A percentile compares a stretch with the other conserved stretches of the same genome.
Conservation (phyloP, 176 grass and related monocot genomes). For the Dactylis glomerata region DNA sequence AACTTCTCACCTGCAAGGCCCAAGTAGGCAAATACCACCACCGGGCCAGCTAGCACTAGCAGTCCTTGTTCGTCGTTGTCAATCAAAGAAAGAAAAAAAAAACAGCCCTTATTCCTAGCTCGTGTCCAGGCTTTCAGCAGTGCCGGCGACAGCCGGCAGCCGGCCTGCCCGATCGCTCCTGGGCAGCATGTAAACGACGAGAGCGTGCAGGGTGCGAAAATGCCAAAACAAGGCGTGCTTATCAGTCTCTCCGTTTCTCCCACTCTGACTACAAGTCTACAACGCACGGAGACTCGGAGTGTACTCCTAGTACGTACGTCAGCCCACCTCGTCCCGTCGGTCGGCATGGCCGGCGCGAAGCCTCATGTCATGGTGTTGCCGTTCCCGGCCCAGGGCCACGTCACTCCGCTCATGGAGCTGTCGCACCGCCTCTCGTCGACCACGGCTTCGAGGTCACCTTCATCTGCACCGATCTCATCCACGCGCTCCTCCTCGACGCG, state of each 20-base stretch:
- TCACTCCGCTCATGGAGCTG: constrained; percentile 75
- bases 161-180: background rate
- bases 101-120: too few relatives aligned
- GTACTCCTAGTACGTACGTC: too few relatives aligned
- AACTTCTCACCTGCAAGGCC: too few relatives aligned
- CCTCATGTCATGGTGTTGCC: constrained; percentile 56
- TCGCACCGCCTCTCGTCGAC: constrained; percentile 61
- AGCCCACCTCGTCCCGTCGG: too few relatives aligned
- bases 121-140: too few relatives aligned
- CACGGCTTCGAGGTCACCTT: constrained; percentile 71
- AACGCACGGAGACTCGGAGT: background rate
- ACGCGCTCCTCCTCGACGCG: constrained; percentile 18
- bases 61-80: too few relatives aligned
- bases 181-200: background rate
- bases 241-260: background rate
- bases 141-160: background rate
- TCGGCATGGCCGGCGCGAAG: background rate
- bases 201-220: background rate
- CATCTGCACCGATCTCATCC: constrained; percentile 57
- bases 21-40: too few relatives aligned
- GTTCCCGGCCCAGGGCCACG: constrained; percentile 88
- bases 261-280: background rate
- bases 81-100: too few relatives aligned
- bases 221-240: background rate
- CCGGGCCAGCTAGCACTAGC: too few relatives aligned